Percentiles rank a stretch among this genome's conserved stretches.
These are phyloP conservation scores for Phytophthora pseudosyringae DNA, from an alignment of 352 stramenopile species.

Conservation along the genomic window DNA sequence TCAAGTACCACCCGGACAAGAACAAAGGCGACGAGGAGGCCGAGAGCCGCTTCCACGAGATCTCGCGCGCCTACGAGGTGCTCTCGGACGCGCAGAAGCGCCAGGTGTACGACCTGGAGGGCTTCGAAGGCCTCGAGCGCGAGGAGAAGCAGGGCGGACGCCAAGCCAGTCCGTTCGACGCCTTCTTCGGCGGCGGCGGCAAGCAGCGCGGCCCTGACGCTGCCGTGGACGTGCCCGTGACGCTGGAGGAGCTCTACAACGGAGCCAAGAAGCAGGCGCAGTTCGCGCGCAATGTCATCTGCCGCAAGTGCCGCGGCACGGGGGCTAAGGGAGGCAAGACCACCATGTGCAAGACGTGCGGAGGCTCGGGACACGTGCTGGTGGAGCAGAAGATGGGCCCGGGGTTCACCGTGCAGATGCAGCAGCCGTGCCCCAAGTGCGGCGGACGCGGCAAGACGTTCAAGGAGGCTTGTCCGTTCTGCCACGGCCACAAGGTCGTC, in stretches of 20 bases:
- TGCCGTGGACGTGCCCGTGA: slow-evolving; percentile 76
- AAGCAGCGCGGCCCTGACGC: slow-evolving; percentile 80
- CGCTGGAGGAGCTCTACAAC: slow-evolving; percentile 89
- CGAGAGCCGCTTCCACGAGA: slow-evolving; percentile 90
- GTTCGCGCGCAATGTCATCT: slow-evolving; percentile 82
- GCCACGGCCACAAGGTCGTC: slow-evolving; percentile 84
- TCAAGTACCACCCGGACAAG: slow-evolving; percentile 97
- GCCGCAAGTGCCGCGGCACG: slow-evolving; percentile 83
- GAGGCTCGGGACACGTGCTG: slow-evolving; percentile 72
- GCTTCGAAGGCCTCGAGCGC: slow-evolving; percentile 86
- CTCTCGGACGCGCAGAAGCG: slow-evolving; percentile 91
- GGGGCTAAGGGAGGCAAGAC: slow-evolving; percentile 88
- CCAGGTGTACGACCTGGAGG: slow-evolving; percentile 93
- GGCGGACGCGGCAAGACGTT: slow-evolving; percentile 94
- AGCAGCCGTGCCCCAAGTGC: slow-evolving; percentile 84
- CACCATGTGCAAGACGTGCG: slow-evolving; percentile 74
- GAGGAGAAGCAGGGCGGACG: slow-evolving; percentile 64
- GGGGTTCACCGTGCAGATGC: slow-evolving; percentile 92
- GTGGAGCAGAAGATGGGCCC: slow-evolving; percentile 86
- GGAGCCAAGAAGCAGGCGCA: slow-evolving; percentile 75
- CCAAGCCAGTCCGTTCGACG: slow-evolving; percentile 73
- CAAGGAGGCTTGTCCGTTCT: slow-evolving; percentile 93
- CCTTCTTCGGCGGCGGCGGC: slow-evolving; percentile 80
- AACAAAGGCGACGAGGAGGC: slow-evolving; percentile 83
- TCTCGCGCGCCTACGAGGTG: slow-evolving; percentile 91